Base-by-base conservation (phyloP, 139 green algal species). In the Mesotaenium endlicherianum region DNA sequence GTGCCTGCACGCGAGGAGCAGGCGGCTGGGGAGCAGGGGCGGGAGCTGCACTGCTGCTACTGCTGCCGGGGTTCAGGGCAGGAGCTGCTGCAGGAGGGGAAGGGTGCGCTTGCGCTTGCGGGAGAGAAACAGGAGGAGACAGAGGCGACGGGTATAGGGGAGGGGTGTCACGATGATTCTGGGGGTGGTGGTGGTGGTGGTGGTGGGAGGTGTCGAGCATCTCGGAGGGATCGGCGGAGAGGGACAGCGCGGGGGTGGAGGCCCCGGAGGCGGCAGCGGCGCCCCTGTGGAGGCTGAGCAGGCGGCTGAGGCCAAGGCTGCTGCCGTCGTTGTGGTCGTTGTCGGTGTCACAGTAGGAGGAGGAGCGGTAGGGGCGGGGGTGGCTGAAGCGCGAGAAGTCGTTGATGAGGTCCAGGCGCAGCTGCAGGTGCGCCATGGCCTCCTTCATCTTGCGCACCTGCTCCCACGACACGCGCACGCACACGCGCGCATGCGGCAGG, bases 331-430 rank as follows among this genome's bases (percentile, higher is more conserved):
- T 26, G 47, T 8, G 47, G 47, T 26, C 8, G 47, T 8, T 8
- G 8, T 57, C n/a, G 55, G 55, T 67, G 14, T 26, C 53, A 5
- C n/a, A 76, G 42, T 26, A 3, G 8, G 3, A 5, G 4, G 42
- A 34, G 41, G 14, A n/a, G 41, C 2, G 68, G 67, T 2, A 58
- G 41, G 67, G 34, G 40, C 1, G 67, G 67, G 34, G 67, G 30
- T 57, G 4, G 41, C 2, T 2, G 36, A 1, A 26, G 53, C 20
- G 53, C 4, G 53, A 5, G 2, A 64, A 68, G 64, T 75, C 34
- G 49, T 82, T 83, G 31, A 83, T 50, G 34, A 83, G 57, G 57
- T 75, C 57, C 14, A 83, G 45, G 36, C 50, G 53, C 4, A 17
- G 16, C 11, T 83, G 55, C 20, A 83, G 55, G 38, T 69, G 77